Evolutionary conservation across 768 basidiomycete species (phyloP), one percentile per base, ranked within the genome.

Genomic region (Rossbeevera mucosa): DNA sequence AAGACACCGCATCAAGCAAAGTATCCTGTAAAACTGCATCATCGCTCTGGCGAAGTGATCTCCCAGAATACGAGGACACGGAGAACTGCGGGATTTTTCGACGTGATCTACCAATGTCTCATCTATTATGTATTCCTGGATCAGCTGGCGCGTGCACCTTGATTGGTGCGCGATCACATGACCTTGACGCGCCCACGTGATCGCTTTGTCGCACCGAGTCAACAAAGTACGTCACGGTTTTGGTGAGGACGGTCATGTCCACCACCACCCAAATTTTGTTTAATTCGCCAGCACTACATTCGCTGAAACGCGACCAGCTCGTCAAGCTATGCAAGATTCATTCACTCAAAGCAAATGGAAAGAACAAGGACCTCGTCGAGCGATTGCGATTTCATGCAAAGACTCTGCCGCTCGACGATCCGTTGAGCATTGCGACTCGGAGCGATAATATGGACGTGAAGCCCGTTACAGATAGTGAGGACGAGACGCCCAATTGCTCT

Each of bases 311-410:
- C 45, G 83, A 88, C 43, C 90, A 93, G 63, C 86, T 92, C 40
- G 77, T 89, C 48, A 88, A 87, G 56, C 76, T 93, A 47, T 93
- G 90, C 81, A 91, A 91, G 68, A 79, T 84, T 26, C 87, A 93
- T 65, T 75, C 81, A 0, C 75, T 93, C 64, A 91, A 88, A 68
- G 89, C 86, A 0, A 76, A 78, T 16, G 90, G 91, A 18, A 92
- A 91, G 78, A 92, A 85, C 59, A 66, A 71, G 4, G 88, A 91
- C 5, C 75, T 93, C 53, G 77, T 93, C 56, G 75, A 81, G 31
- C 79, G 80, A 47, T 75, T 93, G 31, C 82, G 82, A 68, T 68
- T 76, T 48, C 86, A 88, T 63, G 88, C 89, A 5, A 70, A 72
- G 50, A 77, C 76, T n/a, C 72, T 90, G 12, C 82, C 85, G 1